phyloP scores from a whole-genome alignment of 306 rosid genomes.

The Spatholobus suberectus region DNA sequence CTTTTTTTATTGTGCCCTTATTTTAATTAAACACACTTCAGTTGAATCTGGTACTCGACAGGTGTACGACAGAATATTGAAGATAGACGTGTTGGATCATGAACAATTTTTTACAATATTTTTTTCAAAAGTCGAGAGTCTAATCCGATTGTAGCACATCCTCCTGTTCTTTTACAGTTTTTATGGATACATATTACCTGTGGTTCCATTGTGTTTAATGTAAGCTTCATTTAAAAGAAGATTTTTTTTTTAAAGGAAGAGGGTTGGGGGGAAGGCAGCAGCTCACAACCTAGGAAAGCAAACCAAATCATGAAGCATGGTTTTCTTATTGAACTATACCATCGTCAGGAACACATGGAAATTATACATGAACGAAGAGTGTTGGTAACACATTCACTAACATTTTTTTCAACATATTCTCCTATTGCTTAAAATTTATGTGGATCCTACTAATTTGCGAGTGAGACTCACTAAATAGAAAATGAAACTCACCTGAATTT shows the following conservation, averaged over 20 bases:
- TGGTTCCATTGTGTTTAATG: neutral
- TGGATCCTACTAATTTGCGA: neutral
- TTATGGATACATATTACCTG: neutral
- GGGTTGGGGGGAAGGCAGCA: neutral
- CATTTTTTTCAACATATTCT: neutral
- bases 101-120: neutral
- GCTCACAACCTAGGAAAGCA: neutral
- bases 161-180: neutral
- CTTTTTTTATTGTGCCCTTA: neutral
- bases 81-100: neutral
- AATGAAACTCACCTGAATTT: neutral
- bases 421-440: neutral
- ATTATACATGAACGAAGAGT: neutral
- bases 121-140: neutral
- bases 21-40: neutral
- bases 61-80: too few relatives aligned
- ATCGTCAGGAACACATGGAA: conserved; percentile 15
- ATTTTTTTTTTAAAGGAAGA: too few relatives aligned
- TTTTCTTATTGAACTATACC: conserved; percentile 29
- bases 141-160: neutral
- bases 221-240: neutral
- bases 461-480: neutral
- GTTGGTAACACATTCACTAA: neutral
- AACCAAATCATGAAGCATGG: conserved; percentile 4
- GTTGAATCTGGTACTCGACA: neutral